phyloP scores from a whole-genome alignment of 2,329 filamentous ascomycete genomes.

The Aspergillus melleus region DNA sequence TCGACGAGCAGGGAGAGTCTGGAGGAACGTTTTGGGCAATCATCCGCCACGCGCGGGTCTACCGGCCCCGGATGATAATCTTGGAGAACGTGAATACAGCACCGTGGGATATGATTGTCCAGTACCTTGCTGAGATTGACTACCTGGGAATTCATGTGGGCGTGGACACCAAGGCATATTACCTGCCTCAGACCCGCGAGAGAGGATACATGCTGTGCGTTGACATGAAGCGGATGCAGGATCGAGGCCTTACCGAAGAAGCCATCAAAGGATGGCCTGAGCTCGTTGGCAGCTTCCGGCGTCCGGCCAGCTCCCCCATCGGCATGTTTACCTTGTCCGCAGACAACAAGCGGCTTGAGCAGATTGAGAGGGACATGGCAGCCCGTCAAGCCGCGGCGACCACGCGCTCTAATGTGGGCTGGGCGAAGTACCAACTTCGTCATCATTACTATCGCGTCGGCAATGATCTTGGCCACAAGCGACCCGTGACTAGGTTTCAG shows the following conservation, averaged over 20 bases:
- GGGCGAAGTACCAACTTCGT: conserved; percentile 54
- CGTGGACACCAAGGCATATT: conserved; percentile 70
- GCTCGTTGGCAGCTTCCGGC: conserved; percentile 50
- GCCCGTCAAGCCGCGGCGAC: conserved; percentile 19
- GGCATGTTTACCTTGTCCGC: conserved; percentile 61
- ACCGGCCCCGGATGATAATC: conserved; percentile 64
- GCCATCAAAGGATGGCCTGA: conserved; percentile 40
- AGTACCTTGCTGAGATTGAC: conserved; percentile 49
- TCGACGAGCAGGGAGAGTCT: conserved; percentile 62
- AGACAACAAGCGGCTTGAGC: conserved; percentile 56
- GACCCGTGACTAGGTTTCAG: conserved; percentile 62
- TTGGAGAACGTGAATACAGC: conserved; percentile 69
- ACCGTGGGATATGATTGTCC: conserved; percentile 58
- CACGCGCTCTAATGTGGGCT: conserved; percentile 27
- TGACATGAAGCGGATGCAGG: conserved; percentile 34
- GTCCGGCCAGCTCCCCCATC: conserved; percentile 62
- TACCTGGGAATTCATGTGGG: conserved; percentile 55
- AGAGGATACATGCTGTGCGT: conserved; percentile 62
- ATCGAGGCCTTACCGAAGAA: conserved; percentile 18
- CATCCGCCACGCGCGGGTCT: conserved; percentile 55
- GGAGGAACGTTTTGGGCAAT: conserved; percentile 64
- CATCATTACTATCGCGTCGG: conserved; percentile 58
- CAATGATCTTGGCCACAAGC: conserved; percentile 53
- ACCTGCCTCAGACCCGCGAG: conserved; percentile 68
- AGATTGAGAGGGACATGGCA: conserved; percentile 52